Evolutionary conservation across 805 yeast species (phyloP).

Genomic region (Komagataella pseudopastoris): DNA sequence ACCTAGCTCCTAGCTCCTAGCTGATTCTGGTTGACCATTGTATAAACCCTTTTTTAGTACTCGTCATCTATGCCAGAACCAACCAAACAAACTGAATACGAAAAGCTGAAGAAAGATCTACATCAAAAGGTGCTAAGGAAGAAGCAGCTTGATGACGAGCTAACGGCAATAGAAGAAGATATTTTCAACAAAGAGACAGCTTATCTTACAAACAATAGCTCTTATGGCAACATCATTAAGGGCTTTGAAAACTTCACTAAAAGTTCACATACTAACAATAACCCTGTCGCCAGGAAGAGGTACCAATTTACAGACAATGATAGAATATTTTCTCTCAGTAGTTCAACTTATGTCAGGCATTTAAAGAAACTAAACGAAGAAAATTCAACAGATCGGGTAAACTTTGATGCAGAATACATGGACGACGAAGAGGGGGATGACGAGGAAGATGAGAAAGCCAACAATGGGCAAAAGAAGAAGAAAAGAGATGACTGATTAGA

Average conservation of each 20-base stretch:
- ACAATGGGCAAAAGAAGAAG: conserved; percentile 1
- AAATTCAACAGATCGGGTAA: not conserved
- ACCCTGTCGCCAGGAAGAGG: conserved; percentile 24
- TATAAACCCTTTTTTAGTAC: no score
- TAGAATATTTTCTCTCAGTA: conserved; percentile 66
- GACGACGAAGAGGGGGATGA: conserved; percentile 1
- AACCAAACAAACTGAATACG: conserved; percentile 38
- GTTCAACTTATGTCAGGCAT: conserved; percentile 55
- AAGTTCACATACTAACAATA: conserved; percentile 16
- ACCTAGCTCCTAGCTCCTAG: not conserved
- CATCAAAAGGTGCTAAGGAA: conserved; percentile 49
- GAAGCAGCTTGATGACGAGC: conserved; percentile 48
- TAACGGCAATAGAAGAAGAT: conserved; percentile 56
- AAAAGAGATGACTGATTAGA: not conserved
- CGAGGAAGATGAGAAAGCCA: conserved; percentile 1
- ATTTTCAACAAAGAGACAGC: conserved; percentile 68
- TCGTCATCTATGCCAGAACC: conserved; percentile 6
- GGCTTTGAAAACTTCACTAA: conserved; percentile 81
- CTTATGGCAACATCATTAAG: conserved; percentile 71
- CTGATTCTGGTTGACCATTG: not conserved
- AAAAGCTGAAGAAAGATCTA: conserved; percentile 50
- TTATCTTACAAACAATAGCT: conserved; percentile 56
- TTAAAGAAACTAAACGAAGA: conserved; percentile 31
- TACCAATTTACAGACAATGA: conserved; percentile 57
- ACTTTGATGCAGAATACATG: not conserved